phyloP scores from a whole-genome alignment of 306 rosid species.

The Fragaria ananassa region DNA sequence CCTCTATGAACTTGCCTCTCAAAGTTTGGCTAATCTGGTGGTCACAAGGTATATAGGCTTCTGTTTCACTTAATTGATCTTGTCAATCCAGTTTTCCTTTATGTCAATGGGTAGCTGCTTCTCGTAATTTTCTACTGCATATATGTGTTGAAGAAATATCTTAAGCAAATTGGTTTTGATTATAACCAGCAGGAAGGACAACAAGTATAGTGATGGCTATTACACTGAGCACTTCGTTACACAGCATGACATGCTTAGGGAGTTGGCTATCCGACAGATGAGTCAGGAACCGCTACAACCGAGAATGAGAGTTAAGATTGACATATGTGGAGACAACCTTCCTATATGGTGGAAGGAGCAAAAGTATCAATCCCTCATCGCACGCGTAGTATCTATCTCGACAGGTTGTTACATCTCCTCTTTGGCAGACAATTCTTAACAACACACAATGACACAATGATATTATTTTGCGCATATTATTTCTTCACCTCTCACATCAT shows the following conservation, averaged over 20 bases:
- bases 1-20: conserved; percentile 28
- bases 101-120: conserved; percentile 12
- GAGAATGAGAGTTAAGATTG: conserved; percentile 46
- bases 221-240: too few relatives aligned
- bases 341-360: conserved; percentile 53
- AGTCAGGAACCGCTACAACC: conserved; percentile 25
- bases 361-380: conserved; percentile 30
- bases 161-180: not conserved
- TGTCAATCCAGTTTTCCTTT: conserved; percentile 35
- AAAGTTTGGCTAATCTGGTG: conserved; percentile 34
- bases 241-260: too few relatives aligned
- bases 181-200: conserved; percentile 47
- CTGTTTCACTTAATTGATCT: conserved; percentile 25
- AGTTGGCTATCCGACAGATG: conserved; percentile 5
- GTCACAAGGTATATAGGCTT: not conserved
- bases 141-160: not conserved
- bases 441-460: not conserved
- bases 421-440: not conserved
- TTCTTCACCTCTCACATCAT: not conserved
- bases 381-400: conserved; percentile 52
- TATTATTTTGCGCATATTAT: not conserved
- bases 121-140: not conserved
- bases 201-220: conserved; percentile 2
- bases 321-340: conserved; percentile 38
- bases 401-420: conserved; percentile 40